A percentile compares a stretch with the other conserved stretches of the same genome.
phyloP scores from a whole-genome alignment of 2,329 filamentous ascomycete species.

The Corynespora cassiicola region DNA sequence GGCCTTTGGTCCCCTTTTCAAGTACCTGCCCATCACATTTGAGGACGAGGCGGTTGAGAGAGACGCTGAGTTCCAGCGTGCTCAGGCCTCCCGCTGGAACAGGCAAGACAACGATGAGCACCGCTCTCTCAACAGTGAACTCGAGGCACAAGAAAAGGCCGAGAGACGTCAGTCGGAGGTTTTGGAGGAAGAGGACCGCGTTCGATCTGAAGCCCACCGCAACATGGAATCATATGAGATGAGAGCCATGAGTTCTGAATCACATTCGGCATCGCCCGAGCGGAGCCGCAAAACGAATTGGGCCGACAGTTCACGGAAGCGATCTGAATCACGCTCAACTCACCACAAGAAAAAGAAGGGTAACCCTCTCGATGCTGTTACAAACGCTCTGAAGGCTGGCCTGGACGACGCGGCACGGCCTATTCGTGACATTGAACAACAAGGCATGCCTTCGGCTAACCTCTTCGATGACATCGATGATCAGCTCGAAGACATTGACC shows the following conservation, averaged over 20 bases:
- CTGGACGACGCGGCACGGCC: slow-evolving; percentile 37
- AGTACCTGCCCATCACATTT: slow-evolving; percentile 90
- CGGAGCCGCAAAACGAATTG: slow-evolving; percentile 30
- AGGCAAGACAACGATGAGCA: slow-evolving; percentile 61
- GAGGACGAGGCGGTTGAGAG: slow-evolving; percentile 94
- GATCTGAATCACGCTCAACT: slow-evolving; percentile 34
- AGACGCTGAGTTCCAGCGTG: slow-evolving; percentile 85
- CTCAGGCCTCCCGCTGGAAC: slow-evolving; percentile 74
- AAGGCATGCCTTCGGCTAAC: slow-evolving; percentile 72
- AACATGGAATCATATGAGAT: slow-evolving; percentile 33
- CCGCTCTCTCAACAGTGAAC: slow-evolving; percentile 43
- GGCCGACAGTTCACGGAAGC: slow-evolving; percentile 34
- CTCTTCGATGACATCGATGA: slow-evolving; percentile 89
- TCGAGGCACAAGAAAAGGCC: slow-evolving; percentile 33
- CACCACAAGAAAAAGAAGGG: slow-evolving; percentile 18
- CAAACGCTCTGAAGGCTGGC: slow-evolving; percentile 31
- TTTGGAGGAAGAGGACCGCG: slow-evolving; percentile 32
- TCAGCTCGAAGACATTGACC: slow-evolving; percentile 91
- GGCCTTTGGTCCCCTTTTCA: slow-evolving; percentile 84
- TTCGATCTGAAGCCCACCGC: slow-evolving; percentile 17
- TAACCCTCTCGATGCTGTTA: slow-evolving; percentile 35
- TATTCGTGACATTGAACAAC: slow-evolving; percentile 46
- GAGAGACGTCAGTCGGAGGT: slow-evolving; percentile 42
- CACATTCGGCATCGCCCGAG: slow-evolving; percentile 20
- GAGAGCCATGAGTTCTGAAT: slow-evolving; percentile 24